Percentiles rank a stretch among this genome's conserved stretches.
Evolutionary conservation across 805 yeast species (phyloP).

Genomic region (Candida odintsovae): DNA sequence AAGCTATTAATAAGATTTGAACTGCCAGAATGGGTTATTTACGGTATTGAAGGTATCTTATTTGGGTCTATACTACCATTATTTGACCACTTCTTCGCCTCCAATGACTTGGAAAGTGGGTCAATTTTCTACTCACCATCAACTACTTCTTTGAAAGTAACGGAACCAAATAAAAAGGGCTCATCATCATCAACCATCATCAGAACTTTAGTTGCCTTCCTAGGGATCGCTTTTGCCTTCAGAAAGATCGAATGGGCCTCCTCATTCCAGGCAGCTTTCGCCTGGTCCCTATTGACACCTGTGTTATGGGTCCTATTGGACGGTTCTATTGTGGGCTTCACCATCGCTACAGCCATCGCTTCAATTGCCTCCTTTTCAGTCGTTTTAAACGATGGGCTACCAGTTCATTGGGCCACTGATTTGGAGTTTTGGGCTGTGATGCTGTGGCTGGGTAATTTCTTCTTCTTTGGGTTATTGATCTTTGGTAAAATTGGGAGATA

Average conservation of each 20-base stretch:
- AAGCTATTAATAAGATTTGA: constrained; percentile 2
- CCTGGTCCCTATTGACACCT: constrained; percentile 59
- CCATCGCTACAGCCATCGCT: constrained; percentile 30
- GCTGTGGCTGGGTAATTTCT: constrained; percentile 56
- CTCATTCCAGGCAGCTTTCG: constrained; percentile 54
- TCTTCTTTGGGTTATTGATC: constrained; percentile 57
- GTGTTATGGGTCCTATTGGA: constrained; percentile 64
- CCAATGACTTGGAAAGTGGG: not conserved
- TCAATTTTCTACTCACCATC: not conserved
- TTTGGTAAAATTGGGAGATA: constrained; percentile 68
- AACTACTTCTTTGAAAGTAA: constrained; percentile 7
- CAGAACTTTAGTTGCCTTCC: constrained; percentile 49
- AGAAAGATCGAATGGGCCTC: constrained; percentile 66
- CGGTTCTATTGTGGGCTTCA: constrained; percentile 48
- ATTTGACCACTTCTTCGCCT: constrained; percentile 19
- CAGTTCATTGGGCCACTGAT: constrained; percentile 32
- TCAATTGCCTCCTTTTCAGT: constrained; percentile 15
- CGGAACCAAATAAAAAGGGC: not conserved
- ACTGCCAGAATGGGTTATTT: constrained; percentile 24
- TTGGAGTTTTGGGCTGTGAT: constrained; percentile 49
- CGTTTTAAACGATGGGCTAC: constrained; percentile 18
- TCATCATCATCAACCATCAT: constrained; percentile 19
- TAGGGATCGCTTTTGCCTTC: constrained; percentile 68
- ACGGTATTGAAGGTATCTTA: constrained; percentile 48
- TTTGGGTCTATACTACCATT: constrained; percentile 52